phyloP scores from a whole-genome alignment of 495 filamentous ascomycete species.

The Tuber indicum region DNA sequence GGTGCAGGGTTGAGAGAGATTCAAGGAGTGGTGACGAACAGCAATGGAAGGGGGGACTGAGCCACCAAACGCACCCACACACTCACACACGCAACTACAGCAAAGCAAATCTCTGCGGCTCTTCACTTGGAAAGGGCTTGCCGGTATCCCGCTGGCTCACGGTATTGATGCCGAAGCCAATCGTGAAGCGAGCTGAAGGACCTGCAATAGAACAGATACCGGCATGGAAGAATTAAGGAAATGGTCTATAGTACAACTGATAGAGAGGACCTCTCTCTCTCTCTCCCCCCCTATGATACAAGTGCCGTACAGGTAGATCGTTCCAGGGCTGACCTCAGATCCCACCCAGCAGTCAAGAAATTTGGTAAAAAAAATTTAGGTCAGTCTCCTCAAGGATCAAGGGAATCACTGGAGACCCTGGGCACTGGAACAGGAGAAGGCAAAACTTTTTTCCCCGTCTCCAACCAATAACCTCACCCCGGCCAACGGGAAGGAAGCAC shows the following conservation, averaged over 20 bases:
- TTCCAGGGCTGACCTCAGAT: not conserved
- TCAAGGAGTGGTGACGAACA: not conserved
- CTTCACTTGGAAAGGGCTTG: not conserved
- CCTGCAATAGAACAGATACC: not conserved
- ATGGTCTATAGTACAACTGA: not conserved
- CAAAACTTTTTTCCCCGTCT: not conserved
- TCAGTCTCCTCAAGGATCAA: not conserved
- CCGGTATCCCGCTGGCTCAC: not conserved
- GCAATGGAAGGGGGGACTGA: not conserved
- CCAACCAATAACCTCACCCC: not conserved
- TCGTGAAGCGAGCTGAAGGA: not conserved
- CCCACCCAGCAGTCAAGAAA: not conserved
- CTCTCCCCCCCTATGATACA: not conserved
- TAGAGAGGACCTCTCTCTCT: not conserved
- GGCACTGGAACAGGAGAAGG: not conserved
- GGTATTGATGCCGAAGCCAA: not conserved
- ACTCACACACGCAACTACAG: not conserved
- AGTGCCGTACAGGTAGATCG: not conserved
- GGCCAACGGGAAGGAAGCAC: not conserved
- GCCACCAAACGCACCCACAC: not conserved
- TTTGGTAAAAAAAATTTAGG: not conserved
- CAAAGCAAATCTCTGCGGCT: not conserved
- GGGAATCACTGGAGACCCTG: not conserved
- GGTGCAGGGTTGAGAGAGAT: not conserved
- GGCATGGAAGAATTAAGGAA: not conserved